Conservation (phyloP, 805 yeast species). For the Ogataea nitratoaversa region DNA sequence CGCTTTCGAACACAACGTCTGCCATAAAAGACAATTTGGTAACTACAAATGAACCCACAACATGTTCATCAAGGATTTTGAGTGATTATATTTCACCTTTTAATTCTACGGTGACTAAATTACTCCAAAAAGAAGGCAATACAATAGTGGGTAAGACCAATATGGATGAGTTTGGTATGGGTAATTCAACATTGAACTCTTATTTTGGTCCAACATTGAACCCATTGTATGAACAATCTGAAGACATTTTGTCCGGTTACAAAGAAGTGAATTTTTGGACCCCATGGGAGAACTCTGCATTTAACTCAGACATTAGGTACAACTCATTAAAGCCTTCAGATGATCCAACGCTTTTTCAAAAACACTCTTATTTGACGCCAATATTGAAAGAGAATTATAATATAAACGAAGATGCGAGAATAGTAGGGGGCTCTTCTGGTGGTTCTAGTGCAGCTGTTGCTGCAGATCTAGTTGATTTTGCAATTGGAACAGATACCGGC, state of each 20-base stretch:
- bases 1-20: conserved; percentile 30
- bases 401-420: conserved; percentile 28
- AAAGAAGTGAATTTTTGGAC: conserved; percentile 25
- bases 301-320: conserved; percentile 31
- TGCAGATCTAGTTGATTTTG: conserved; percentile 60
- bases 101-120: conserved; percentile 65
- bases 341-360: conserved; percentile 2
- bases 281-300: conserved; percentile 16
- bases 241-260: conserved; percentile 20
- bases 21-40: conserved; percentile 81
- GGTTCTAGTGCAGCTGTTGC: conserved; percentile 95
- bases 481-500: conserved; percentile 96
- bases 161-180: conserved; percentile 98
- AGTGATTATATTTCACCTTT: conserved; percentile 66
- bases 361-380: conserved; percentile 16
- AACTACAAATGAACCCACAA: conserved; percentile 59
- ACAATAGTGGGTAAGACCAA: conserved; percentile 74
- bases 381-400: conserved; percentile 10
- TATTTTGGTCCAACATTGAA: conserved; percentile 55
- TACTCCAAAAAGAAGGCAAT: conserved; percentile 51
- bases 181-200: conserved; percentile 61
- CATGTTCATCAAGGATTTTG: conserved; percentile 73
- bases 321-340: conserved; percentile 35
- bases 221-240: conserved; percentile 33
- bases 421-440: conserved; percentile 92